Evolutionary conservation across 805 yeast species (phyloP).

Genomic region (Candida adriatica): DNA sequence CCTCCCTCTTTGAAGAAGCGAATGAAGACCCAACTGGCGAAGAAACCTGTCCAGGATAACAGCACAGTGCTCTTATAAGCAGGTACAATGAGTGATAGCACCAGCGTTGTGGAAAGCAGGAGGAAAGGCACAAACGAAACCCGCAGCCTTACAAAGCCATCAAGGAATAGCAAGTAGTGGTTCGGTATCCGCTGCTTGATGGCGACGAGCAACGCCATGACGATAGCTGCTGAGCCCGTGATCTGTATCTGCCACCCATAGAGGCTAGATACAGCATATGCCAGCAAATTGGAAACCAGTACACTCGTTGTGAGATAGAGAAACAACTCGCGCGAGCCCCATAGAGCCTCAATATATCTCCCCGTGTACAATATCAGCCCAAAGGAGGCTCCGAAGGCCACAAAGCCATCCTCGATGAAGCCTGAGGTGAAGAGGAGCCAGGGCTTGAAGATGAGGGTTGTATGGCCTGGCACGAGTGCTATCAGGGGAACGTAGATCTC

Average conservation of each 20-base stretch:
- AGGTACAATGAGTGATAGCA: constrained; percentile 18
- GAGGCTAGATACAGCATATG: constrained; percentile 18
- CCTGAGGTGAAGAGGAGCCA: constrained; percentile 45
- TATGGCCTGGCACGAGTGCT: constrained; percentile 40
- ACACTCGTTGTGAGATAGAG: constrained; percentile 33
- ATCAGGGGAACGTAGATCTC: constrained; percentile 42
- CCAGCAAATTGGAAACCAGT: constrained; percentile 29
- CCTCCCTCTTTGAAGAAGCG: constrained; percentile 35
- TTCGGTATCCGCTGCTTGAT: constrained; percentile 49
- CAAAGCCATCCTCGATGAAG: constrained; percentile 38
- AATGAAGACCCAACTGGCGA: constrained; percentile 33
- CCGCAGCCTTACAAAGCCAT: constrained; percentile 34
- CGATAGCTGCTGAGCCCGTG: constrained; percentile 15
- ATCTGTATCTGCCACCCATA: constrained; percentile 9
- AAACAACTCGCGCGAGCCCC: constrained; percentile 45
- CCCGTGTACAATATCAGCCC: constrained; percentile 42
- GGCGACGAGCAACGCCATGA: constrained; percentile 46
- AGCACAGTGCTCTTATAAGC: constrained; percentile 3
- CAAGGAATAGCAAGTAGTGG: constrained; percentile 42
- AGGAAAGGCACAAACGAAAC: constrained; percentile 24
- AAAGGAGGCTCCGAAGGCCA: constrained; percentile 32
- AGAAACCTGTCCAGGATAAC: constrained; percentile 26
- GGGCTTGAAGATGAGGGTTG: constrained; percentile 34
- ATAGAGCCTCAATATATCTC: constrained; percentile 44
- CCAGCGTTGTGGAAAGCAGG: constrained; percentile 14